Base-by-base conservation (phyloP, 2,329 filamentous ascomycete genomes). In the Epicoccum nigrum region DNA sequence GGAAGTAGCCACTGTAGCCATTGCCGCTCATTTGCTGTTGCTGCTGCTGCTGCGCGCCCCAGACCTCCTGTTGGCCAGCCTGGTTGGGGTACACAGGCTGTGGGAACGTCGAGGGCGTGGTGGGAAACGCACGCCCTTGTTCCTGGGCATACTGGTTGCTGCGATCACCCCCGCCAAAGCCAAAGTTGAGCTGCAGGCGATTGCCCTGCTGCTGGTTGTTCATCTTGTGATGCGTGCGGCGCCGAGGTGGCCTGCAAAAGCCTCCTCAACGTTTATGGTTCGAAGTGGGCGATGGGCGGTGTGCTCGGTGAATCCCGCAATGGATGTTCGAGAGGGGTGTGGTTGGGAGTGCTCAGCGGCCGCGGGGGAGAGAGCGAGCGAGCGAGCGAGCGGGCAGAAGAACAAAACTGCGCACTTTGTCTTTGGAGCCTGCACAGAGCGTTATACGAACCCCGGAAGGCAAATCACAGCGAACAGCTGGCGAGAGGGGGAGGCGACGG, bases 61-160 rank as follows among this genome's bases (percentile, higher is more conserved):
- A 83, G 55, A 83, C 79, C 65, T 87, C 84, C 61, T 86, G 83
- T 72, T 85, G 82, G 38, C 81, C 81, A 45, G 79, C 77, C 63
- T 82, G 79, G 65, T 81, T 81, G 42, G 82, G 81, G 67, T 85
- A 86, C 72, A 96, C 89, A 54, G 92, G 92, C 77, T 97, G 93
- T 11, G 93, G 93, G 70, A 97, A 97, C 52, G 92, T 96, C 60
- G 93, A 97, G 44, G 93, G 93, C 8, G 93, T 97, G 45, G 93
- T 81, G 45, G 79, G 79, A 67, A 77, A 81, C 51, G 76, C 75
- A 56, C 78, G 76, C 48, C 77, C 77, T 51, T 70, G 70, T 64
- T 76, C 75, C 60, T 77, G 76, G 54, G 67, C 65, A 57, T 69
- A 66, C 54, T 76, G 70, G 60, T 74, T 69, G 49, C 70, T 71